Conservation (phyloP, 257 asterid species). For the Solanum bukasovii region DNA sequence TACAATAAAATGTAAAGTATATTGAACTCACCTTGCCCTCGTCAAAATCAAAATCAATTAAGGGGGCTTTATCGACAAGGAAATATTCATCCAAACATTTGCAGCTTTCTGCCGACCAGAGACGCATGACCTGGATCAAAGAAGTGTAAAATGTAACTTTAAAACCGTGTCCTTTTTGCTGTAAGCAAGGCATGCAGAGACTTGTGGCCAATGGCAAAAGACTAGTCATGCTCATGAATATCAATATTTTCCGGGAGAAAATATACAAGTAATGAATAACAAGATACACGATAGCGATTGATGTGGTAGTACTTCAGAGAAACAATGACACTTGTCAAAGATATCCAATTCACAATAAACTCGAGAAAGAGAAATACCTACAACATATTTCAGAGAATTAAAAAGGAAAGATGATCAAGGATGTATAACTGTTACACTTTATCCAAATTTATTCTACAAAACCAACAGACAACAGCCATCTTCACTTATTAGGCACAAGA, state of each 20-base stretch:
- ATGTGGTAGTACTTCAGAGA: background rate
- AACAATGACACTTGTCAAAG: background rate
- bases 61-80: slow-evolving; percentile 76
- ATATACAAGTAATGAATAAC: background rate
- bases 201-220: background rate
- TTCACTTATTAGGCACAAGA: background rate
- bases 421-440: background rate
- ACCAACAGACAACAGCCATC: background rate
- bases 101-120: slow-evolving; percentile 94
- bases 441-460: background rate
- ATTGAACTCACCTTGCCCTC: slow-evolving; percentile 70
- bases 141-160: background rate
- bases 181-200: background rate
- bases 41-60: slow-evolving; percentile 85
- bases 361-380: background rate
- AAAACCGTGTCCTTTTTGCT: background rate
- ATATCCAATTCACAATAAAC: background rate
- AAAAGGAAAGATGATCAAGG: background rate
- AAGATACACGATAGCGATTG: background rate
- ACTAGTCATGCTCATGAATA: background rate
- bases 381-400: background rate
- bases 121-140: slow-evolving; percentile 72
- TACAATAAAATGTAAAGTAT: background rate
- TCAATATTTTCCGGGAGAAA: background rate
- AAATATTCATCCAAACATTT: slow-evolving; percentile 64